Evolutionary conservation across 129 eudicot genomes (phyloP).

Genomic region (Gnaphalium uliginosum): DNA sequence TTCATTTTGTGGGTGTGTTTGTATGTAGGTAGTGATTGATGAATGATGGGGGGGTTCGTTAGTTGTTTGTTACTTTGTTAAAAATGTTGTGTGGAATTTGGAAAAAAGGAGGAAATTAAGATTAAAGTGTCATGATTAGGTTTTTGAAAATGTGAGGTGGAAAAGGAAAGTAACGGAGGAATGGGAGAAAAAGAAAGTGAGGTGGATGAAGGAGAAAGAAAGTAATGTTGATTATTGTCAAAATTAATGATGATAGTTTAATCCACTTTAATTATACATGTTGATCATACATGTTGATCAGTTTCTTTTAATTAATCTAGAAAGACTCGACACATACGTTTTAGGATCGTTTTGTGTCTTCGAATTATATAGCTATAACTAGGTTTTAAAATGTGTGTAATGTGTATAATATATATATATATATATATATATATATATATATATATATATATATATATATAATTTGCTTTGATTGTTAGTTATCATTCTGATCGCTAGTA

Average conservation of each 20-base stretch:
- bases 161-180: conserved; percentile 31
- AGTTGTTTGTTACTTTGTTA: conserved; percentile 16
- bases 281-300: neutral
- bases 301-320: neutral
- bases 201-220: conserved; percentile 43
- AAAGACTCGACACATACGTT: too few species aligned
- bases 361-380: too few species aligned
- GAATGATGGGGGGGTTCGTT: conserved; percentile 27
- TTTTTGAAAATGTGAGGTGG: conserved; percentile 38
- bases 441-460: too few species aligned
- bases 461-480: too few species aligned
- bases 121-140: conserved; percentile 23
- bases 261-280: too few species aligned
- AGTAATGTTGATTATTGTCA: conserved; percentile 24
- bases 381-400: too few species aligned
- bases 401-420: too few species aligned
- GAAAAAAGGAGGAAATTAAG: neutral
- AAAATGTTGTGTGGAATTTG: conserved; percentile 15
- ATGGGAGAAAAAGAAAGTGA: conserved; percentile 30
- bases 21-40: conserved; percentile 19
- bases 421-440: too few species aligned
- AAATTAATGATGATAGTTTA: conserved; percentile 20
- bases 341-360: too few species aligned
- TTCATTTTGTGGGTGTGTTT: conserved; percentile 14
- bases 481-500: too few species aligned